phyloP scores from a whole-genome alignment of 2,329 filamentous ascomycete genomes.

The Coleophoma crateriformis region DNA sequence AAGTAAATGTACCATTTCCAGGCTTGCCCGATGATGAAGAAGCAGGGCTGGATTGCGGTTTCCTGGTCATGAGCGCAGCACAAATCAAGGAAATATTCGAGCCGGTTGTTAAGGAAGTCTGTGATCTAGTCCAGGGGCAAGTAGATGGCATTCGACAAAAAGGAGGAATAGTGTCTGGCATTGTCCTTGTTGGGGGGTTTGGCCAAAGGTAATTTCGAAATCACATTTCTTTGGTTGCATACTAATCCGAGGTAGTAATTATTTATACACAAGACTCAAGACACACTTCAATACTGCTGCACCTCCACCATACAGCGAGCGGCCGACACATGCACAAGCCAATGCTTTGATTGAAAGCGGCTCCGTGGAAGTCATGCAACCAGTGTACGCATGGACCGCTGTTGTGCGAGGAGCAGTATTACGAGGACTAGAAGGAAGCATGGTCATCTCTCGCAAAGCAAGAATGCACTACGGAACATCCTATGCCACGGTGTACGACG shows the following conservation, averaged over 20 bases:
- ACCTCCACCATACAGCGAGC: conserved; percentile 57
- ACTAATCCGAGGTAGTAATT: conserved; percentile 41
- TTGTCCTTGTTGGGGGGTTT: conserved; percentile 77
- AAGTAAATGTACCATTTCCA: conserved; percentile 76
- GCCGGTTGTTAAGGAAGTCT: conserved; percentile 67
- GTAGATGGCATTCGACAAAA: conserved; percentile 57
- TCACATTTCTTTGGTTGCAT: neutral
- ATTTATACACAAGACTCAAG: conserved; percentile 67
- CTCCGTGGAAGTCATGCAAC: conserved; percentile 75
- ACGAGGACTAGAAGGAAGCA: conserved; percentile 69
- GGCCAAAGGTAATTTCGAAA: conserved; percentile 48
- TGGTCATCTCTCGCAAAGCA: conserved; percentile 70
- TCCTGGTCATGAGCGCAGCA: conserved; percentile 64
- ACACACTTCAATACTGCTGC: conserved; percentile 52
- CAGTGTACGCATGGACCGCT: conserved; percentile 76
- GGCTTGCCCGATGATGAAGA: conserved; percentile 72
- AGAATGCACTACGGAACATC: conserved; percentile 71
- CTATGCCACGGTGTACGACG: conserved; percentile 77
- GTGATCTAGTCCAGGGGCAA: conserved; percentile 62
- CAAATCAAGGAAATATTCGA: conserved; percentile 72
- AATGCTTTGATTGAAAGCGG: conserved; percentile 41
- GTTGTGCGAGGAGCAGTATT: conserved; percentile 74
- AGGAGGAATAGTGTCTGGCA: conserved; percentile 62
- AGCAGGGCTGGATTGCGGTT: conserved; percentile 69
- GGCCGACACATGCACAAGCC: conserved; percentile 58